These are phyloP conservation scores for Tympanopsis confertula DNA, from an alignment of 2,329 filamentous ascomycete species.

Conservation along the genomic window DNA sequence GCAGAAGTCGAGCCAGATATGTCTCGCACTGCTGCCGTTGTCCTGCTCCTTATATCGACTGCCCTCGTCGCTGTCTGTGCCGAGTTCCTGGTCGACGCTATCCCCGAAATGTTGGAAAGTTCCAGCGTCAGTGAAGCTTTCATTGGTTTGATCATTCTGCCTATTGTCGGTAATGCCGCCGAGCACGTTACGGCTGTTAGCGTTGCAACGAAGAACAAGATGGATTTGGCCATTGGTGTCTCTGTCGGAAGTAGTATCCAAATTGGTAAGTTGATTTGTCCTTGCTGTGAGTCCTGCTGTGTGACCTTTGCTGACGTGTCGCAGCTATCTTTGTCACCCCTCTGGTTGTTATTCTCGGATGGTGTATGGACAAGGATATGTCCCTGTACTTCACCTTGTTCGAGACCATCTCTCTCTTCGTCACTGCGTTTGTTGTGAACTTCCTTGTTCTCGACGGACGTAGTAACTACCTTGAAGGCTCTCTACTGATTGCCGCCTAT, in stretches of 20 bases:
- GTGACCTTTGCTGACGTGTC: conserved; percentile 2
- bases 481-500: conserved; percentile 54
- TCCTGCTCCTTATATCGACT: conserved; percentile 53
- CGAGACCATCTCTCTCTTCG: conserved; percentile 77
- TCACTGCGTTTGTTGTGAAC: conserved; percentile 76
- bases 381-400: conserved; percentile 78
- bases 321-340: conserved; percentile 55
- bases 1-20: conserved; percentile 32
- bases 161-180: conserved; percentile 63
- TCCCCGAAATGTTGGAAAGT: conserved; percentile 46
- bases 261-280: conserved; percentile 31
- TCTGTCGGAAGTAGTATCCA: conserved; percentile 62
- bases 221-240: conserved; percentile 64
- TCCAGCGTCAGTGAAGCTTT: conserved; percentile 52
- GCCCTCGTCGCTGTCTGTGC: conserved; percentile 57
- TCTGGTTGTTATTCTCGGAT: conserved; percentile 60
- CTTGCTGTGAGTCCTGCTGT: not conserved
- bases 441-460: conserved; percentile 77
- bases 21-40: conserved; percentile 41
- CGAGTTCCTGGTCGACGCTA: conserved; percentile 59
- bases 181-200: conserved; percentile 63
- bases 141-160: conserved; percentile 61
- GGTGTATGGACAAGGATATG: conserved; percentile 58
- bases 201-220: conserved; percentile 64
- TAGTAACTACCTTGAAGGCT: conserved; percentile 78